Base-by-base conservation (phyloP, 371 early-diverging fungal species). In the Umbelopsis sp. region DNA sequence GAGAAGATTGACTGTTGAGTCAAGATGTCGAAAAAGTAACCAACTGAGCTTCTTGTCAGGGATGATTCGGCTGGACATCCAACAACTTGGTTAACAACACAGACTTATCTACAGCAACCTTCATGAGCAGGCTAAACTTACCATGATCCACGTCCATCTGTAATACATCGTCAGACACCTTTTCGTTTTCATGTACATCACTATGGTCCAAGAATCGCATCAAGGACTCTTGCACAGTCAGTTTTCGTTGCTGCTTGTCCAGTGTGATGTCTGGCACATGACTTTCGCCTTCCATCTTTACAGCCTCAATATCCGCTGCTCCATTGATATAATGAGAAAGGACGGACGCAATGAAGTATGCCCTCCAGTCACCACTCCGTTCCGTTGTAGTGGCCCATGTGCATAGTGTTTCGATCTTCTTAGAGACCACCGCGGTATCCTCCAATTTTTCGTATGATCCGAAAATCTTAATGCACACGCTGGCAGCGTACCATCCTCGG, bases 1-100 rank as follows among this genome's bases (percentile, higher is more conserved):
- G 90, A 89, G 66, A 91, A 91, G 35, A 88, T 70, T 16, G 76
- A 77, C 32, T 80, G 66, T 6, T 84, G 78, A 38, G 87, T 89
- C 25, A 91, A 71, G 12, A 86, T 86, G 50, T 87, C 88, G 73
- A 85, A 91, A 16, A 91, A 64, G 11, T 75, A 76, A 2, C 57
- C 57, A 16, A 57, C 1, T 32, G 57, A 57, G 14, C 35, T 57
- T 35, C n/a, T 24, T 35, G 35, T 18, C 4, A 20, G 20, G 3
- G 20, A 22, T 9, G 64, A 44, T 29, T 45, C 46, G 10, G 24
- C 44, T 64, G 22, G 12, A 25, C 25, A 51, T 25, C 7, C 29
- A 29, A 29, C 29, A 29, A 29, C 29, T 22, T 29, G 29, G 29
- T 29, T 29, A 29, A 29, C 29, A 29, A 29, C 29, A 29, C 29